phyloP scores from a whole-genome alignment of 768 basidiomycete genomes.

The Agrocybe chaxingu region DNA sequence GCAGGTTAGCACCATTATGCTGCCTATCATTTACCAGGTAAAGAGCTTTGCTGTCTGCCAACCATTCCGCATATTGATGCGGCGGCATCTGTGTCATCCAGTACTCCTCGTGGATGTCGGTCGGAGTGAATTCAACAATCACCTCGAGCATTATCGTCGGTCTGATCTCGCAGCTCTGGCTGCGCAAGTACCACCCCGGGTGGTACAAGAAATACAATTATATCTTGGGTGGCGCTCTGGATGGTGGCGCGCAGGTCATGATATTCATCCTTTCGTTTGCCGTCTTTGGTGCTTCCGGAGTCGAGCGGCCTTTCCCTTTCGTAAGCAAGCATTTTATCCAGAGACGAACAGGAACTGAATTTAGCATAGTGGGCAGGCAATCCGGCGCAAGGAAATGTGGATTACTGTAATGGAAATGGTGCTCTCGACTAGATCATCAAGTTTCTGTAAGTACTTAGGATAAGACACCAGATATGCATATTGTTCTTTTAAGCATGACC shows the following conservation, averaged over 20 bases:
- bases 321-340: constrained; percentile 20
- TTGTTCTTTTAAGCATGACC: no score
- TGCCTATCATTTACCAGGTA: constrained; percentile 57
- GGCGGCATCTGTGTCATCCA: constrained; percentile 12
- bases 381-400: constrained; percentile 48
- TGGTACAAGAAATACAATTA: constrained; percentile 73
- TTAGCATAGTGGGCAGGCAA: constrained; percentile 50
- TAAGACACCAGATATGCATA: no score
- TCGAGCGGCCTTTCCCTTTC: constrained; percentile 44
- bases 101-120: constrained; percentile 40
- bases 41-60: neutral
- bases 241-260: constrained; percentile 66
- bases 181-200: constrained; percentile 52
- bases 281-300: constrained; percentile 58
- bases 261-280: constrained; percentile 63
- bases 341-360: constrained; percentile 1
- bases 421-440: constrained; percentile 32
- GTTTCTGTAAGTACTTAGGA: no score
- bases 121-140: constrained; percentile 54
- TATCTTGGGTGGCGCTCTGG: constrained; percentile 62
- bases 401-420: constrained; percentile 60
- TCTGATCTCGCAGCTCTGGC: constrained; percentile 57
- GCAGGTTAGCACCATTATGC: constrained; percentile 45
- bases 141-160: constrained; percentile 48
- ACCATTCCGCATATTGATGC: neutral